Base-by-base conservation (phyloP, 805 yeast genomes). In the Sugiyamaella valdiviana region DNA sequence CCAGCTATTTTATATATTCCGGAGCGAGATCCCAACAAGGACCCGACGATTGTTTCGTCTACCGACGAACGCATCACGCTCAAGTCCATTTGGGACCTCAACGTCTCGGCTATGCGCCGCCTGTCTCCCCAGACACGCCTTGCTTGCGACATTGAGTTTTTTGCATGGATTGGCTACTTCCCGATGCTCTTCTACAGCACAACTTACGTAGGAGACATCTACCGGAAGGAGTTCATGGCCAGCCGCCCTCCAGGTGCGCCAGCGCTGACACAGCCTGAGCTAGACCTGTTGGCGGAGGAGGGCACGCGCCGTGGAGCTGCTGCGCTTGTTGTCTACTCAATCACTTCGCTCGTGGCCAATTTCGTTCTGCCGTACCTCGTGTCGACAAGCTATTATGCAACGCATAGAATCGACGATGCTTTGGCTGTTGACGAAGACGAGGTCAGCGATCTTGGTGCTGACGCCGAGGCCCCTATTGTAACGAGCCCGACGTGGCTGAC, bases 111-210 rank as follows among this genome's bases (percentile, higher is more conserved):
- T 10, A 54, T 50, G 2, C 57, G 67, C 24, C 45, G 54, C 36
- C 60, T 79, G 9, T 79, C 84, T 7, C 72, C 75, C 2, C 80
- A 75, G 52, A 74, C 78, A 2, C 69, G 69, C 44, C 60, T 69
- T 0, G 77, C 79, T 2, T 80, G 83, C 54, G 66, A 63, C 45
- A 78, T 79, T 1, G 82, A 80, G 59, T 76, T 80, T 50, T 77
- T 77, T 61, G 84, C 84, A 1, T 80, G 85, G 85, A 74, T 80
- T 38, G 83, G 83, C 1, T 80, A 82, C 65, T 80, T 80, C 63
- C 82, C 83, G 1, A 73, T 80, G 75, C 59, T 80, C 23, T 80
- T 80, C 52, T 80, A 80, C 57, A 79, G 83, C 2, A 76, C 85
- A 2, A 78, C 83, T 0, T 80, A 79, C 60, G 83, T 80, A 15